phyloP scores from a whole-genome alignment of 2,329 filamentous ascomycete species.

The Clonostachys chloroleuca region DNA sequence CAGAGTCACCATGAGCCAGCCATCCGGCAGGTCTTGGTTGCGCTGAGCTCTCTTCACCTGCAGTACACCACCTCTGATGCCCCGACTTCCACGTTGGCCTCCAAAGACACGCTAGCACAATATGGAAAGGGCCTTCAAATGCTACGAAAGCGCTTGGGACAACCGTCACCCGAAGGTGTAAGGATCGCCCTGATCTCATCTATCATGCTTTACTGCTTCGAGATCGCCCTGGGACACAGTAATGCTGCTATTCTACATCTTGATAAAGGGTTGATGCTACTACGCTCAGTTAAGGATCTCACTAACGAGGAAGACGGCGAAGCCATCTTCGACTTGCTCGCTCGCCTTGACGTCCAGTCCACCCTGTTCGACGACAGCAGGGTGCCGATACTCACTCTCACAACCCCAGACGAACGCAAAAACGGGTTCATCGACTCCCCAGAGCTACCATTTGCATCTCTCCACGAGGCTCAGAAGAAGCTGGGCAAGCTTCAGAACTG shows the following conservation, averaged over 20 bases:
- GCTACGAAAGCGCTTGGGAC: not conserved
- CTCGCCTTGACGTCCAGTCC: constrained; percentile 5
- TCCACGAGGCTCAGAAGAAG: constrained; percentile 1
- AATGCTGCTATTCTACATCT: constrained; percentile 6
- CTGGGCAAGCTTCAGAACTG: constrained; percentile 4
- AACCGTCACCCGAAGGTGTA: not conserved
- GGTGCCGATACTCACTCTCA: not conserved
- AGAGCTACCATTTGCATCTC: not conserved
- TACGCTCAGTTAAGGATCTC: not conserved
- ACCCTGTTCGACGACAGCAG: constrained; percentile 4
- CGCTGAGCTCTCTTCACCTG: constrained; percentile 7
- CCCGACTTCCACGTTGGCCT: not conserved
- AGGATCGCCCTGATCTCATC: constrained; percentile 5
- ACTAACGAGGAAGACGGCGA: not conserved
- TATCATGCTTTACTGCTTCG: constrained; percentile 7
- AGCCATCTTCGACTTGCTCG: not conserved
- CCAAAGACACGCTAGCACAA: not conserved
- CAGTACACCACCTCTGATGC: not conserved
- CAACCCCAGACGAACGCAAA: not conserved
- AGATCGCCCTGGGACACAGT: constrained; percentile 6
- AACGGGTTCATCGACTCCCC: not conserved
- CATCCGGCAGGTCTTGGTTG: constrained; percentile 7
- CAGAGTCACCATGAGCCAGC: constrained; percentile 5
- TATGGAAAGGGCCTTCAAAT: not conserved
- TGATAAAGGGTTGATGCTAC: constrained; percentile 1